Percentiles rank a stretch among this genome's conserved stretches.
phyloP scores from a whole-genome alignment of 179 eudicot species.

The Silene vulgaris region DNA sequence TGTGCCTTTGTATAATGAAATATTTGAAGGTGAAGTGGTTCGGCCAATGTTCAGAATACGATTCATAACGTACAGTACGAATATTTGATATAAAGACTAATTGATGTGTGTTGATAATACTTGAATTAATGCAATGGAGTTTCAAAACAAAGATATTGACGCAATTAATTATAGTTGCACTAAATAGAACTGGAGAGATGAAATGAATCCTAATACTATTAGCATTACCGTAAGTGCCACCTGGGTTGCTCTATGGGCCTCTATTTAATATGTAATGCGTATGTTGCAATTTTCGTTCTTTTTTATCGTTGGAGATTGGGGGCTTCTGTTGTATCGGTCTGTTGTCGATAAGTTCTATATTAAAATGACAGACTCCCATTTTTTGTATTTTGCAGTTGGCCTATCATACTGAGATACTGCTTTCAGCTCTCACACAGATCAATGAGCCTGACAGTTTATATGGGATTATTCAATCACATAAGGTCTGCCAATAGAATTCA shows the following conservation, averaged over 20 bases:
- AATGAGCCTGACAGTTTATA: slow-evolving; percentile 96
- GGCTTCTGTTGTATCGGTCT: background rate
- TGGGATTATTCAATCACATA: slow-evolving; percentile 88
- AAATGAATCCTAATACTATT: slow-evolving; percentile 2
- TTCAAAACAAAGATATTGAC: background rate
- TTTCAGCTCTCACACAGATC: slow-evolving; percentile 83
- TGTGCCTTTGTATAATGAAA: background rate
- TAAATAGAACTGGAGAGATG: background rate
- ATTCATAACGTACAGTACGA: background rate
- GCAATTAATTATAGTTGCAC: no score
- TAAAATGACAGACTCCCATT: background rate
- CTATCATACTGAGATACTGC: slow-evolving; percentile 64
- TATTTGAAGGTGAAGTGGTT: background rate
- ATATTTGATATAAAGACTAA: background rate
- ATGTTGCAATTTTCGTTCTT: background rate
- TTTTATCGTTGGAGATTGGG: background rate
- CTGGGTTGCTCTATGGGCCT: background rate
- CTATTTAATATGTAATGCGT: background rate
- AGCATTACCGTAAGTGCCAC: background rate
- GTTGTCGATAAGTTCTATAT: background rate
- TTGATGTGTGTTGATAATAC: background rate
- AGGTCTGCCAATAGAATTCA: slow-evolving; percentile 46
- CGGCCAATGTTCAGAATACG: background rate
- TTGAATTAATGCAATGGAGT: slow-evolving; percentile 2
- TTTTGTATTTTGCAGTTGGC: slow-evolving; percentile 52